These are phyloP conservation scores for Aschersonia sp. DNA, from an alignment of 2,329 filamentous ascomycete species.

Conservation along the genomic window DNA sequence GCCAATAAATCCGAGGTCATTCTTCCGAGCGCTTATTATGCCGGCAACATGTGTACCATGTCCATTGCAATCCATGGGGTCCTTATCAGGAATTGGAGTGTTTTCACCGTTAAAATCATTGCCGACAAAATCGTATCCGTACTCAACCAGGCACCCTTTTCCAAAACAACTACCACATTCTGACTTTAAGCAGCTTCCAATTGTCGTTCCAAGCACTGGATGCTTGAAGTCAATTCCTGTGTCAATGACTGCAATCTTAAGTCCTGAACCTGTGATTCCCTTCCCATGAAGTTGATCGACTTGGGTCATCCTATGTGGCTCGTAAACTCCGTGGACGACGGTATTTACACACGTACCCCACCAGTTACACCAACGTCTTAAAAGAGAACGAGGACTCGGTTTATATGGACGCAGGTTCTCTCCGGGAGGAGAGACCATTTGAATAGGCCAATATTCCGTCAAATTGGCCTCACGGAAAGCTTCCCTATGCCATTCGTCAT, in stretches of 20 bases:
- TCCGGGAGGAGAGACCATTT: neutral
- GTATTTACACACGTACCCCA: neutral
- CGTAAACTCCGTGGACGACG: neutral
- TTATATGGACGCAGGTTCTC: neutral
- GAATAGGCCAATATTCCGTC: neutral
- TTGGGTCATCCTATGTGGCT: neutral
- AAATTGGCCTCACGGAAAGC: neutral
- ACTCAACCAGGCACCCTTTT: conserved; percentile 24
- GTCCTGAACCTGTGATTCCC: conserved; percentile 21
- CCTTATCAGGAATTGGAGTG: conserved; percentile 17
- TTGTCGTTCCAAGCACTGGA: conserved; percentile 24
- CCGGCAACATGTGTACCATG: conserved; percentile 31
- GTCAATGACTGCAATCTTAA: neutral
- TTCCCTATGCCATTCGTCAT: neutral
- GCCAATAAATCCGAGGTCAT: conserved; percentile 21
- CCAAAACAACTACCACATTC: conserved; percentile 25
- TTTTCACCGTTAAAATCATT: conserved; percentile 16
- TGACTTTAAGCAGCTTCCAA: conserved; percentile 17
- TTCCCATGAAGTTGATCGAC: neutral
- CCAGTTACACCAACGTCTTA: neutral
- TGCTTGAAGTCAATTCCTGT: conserved; percentile 43
- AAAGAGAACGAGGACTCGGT: neutral
- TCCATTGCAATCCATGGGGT: conserved; percentile 23
- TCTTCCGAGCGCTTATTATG: conserved; percentile 25
- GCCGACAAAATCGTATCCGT: conserved; percentile 28